phyloP scores from a whole-genome alignment of 805 yeast species.

The Zygoascus flipseniorum region DNA sequence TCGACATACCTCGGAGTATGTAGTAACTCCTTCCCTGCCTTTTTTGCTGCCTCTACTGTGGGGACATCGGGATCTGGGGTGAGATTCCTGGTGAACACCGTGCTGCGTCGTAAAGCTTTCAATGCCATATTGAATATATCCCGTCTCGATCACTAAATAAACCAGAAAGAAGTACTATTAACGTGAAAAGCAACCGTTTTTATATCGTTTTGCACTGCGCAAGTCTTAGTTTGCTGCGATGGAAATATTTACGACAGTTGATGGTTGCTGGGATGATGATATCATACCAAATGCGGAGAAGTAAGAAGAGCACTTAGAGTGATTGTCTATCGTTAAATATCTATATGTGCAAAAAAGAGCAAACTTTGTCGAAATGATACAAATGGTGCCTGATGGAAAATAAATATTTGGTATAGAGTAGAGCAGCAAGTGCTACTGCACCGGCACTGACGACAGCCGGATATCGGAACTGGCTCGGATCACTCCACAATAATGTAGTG shows the following conservation, averaged over 20 bases:
- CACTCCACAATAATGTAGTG: slow-evolving; percentile 25
- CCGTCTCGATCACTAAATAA: no score
- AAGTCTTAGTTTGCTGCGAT: no score
- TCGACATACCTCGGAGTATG: slow-evolving; percentile 44
- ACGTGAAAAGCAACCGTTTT: no score
- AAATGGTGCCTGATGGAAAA: neutral
- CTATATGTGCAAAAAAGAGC: neutral
- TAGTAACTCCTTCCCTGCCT: slow-evolving; percentile 28
- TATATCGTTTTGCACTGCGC: no score
- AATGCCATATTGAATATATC: neutral
- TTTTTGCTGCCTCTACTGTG: slow-evolving; percentile 28
- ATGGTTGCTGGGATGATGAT: no score
- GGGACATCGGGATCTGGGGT: slow-evolving; percentile 34
- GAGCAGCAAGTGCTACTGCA: neutral
- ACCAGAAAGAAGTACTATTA: no score
- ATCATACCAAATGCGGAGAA: no score
- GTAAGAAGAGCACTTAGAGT: no score
- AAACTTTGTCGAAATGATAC: neutral
- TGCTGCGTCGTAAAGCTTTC: slow-evolving; percentile 17
- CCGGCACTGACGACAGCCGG: slow-evolving; percentile 18
- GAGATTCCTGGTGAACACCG: slow-evolving; percentile 26
- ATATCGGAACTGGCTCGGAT: slow-evolving; percentile 24
- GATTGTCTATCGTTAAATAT: neutral
- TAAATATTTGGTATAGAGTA: slow-evolving; percentile 1
- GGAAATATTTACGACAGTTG: no score